Evolutionary conservation across 2,329 filamentous ascomycete species (phyloP), one percentile per base, ranked within the genome.

Genomic region (Aspergillus brunneoviolaceus): DNA sequence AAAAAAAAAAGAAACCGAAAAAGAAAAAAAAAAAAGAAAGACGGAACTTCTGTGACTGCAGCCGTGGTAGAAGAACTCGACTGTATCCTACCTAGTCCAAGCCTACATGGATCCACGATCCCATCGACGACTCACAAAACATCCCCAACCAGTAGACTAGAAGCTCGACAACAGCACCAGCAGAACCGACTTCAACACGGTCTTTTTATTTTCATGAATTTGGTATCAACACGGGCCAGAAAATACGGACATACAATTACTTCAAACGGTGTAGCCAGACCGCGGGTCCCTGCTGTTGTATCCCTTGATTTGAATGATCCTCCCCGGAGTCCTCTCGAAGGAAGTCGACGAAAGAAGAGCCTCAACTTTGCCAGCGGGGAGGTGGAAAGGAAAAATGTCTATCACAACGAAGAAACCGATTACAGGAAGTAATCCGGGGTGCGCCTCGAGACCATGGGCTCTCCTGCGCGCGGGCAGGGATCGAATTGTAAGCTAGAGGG

Each of bases 391-490:
- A 66, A 66, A 65, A 65, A 65, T 62, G 67, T 73, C 69, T 72
- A 73, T 72, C 70, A 69, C 68, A 70, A 70, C 27, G 27, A 29
- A 69, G 68, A 69, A 68, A 45, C 39, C 5, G 14, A 74, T 76
- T 72, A 99, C 77, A 98, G 89, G 90, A 99, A 99, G 84, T 99
- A 99, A 79, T 99, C 94, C 59, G 94, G 94, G 65, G 95, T 99
- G 72, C 90, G 88, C 84, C 95, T 89, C 75, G 95, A 98, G 66
- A 99, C 95, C 95, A 98, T 98, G 25, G 95, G 95, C 78, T 99
- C 95, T 70, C 95, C 95, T 68, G 95, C 94, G 79, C 95, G 88
- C 59, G 95, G 95, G 84, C 95, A 98, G 58, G 95, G 95, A 76
- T 99, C 95, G 78, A 98, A 99, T 88, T 99, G 95, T 80, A 99